Base-by-base conservation (phyloP, 306 rosid species). In the Geum urbanum region DNA sequence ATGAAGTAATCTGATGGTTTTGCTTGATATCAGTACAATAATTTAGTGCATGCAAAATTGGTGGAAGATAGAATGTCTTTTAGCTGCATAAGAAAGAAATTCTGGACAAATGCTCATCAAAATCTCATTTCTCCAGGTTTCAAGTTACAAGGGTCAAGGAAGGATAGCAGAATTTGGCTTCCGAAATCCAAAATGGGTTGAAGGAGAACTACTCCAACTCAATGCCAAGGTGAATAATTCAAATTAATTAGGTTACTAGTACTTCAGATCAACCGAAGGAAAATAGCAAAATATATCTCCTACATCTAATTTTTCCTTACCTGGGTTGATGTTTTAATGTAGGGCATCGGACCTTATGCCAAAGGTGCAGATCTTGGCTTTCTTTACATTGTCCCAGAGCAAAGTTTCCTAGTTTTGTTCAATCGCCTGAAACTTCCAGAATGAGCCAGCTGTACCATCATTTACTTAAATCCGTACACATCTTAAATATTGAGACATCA, bases 361-460 rank as follows among this genome's bases (percentile, higher is more conserved):
- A 91, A 86, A 85, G 92, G 97, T 37, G 99, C 99, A 70, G 97
- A 91, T 79, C 90, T 95, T 16, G 99, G 99, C 37, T 91, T 95
- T 83, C 91, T 95, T 40, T 91, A 91, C 73, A 84, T 85, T 1
- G 87, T 86, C 43, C 96, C 97, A 0, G 96, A 95, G 79, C 95
- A 95, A 79, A 95, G 97, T 81, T 89, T 95, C 81, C 92, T 95
- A 6, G 99, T 95, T 56, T 82, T 95, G 67, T 88, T 95, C 83
- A 89, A 87, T 86, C 96, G 99, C 41, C 82, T 95, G 88, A 89
- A 84, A 74, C 86, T 95, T 67, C 99, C 97, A 0, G 87, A 86
- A 48, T 95, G 78, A 89, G 83, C 51, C 46, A 9, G 18, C 14
- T 58, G 39, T 49, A 39, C 39, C 74, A 69, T 68, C 10, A 22